These are phyloP conservation scores for Candida tallmaniae DNA, from an alignment of 805 yeast species.

Conservation along the genomic window DNA sequence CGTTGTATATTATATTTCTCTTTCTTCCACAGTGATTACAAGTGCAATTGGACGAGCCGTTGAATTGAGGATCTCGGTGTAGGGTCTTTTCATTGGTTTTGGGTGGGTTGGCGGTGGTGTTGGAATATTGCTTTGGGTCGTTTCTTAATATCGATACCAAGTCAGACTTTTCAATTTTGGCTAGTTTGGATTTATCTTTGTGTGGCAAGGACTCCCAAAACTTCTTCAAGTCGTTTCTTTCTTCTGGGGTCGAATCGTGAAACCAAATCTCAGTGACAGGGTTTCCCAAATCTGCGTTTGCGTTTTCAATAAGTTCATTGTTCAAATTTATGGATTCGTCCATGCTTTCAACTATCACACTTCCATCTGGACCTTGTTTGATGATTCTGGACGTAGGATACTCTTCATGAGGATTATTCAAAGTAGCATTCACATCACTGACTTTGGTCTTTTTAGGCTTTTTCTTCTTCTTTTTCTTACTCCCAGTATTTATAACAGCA, in stretches of 20 bases:
- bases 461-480: conserved; percentile 18
- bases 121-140: conserved; percentile 8
- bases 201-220: conserved; percentile 66
- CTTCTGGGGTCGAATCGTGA: conserved; percentile 45
- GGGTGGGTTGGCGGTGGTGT: neutral
- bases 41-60: conserved; percentile 40
- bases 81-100: conserved; percentile 4
- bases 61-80: conserved; percentile 9
- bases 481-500: neutral
- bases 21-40: conserved; percentile 79
- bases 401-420: conserved; percentile 54
- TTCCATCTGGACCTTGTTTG: conserved; percentile 69
- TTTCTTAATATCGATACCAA: conserved; percentile 61
- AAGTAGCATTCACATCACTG: conserved; percentile 34
- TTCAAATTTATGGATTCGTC: conserved; percentile 17
- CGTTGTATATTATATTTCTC: conserved; percentile 66
- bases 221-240: conserved; percentile 45
- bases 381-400: conserved; percentile 72
- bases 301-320: conserved; percentile 5
- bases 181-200: conserved; percentile 56
- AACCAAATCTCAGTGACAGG: conserved; percentile 33
- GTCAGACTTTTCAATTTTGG: conserved; percentile 64
- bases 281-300: neutral
- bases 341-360: conserved; percentile 64
- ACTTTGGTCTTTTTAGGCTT: conserved; percentile 30